These are phyloP conservation scores for Lactarius sanguifluus DNA, from an alignment of 768 basidiomycete genomes.

Conservation along the genomic window DNA sequence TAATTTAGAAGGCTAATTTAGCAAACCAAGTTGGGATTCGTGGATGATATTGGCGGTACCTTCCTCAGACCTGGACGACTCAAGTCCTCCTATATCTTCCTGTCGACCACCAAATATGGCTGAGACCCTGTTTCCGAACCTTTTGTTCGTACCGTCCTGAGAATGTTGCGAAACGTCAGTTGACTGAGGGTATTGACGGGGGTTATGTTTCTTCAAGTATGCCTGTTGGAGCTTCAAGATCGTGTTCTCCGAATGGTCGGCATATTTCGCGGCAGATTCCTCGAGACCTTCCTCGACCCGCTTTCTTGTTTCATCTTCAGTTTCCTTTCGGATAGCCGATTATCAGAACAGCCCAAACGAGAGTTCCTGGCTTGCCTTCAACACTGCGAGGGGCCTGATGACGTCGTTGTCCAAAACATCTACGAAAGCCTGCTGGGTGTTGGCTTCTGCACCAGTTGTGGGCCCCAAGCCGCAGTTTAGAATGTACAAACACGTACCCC, in stretches of 20 bases:
- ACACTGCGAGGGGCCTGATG: not conserved
- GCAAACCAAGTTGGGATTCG: not conserved
- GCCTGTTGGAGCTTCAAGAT: not conserved
- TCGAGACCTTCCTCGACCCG: not conserved
- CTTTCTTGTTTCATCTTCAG: not conserved
- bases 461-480: not conserved
- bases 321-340: not conserved
- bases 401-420: not conserved
- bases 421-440: not conserved
- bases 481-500: not conserved
- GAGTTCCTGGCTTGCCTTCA: not conserved
- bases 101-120: not conserved
- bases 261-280: not conserved
- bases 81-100: not conserved
- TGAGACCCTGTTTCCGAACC: not conserved
- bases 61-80: not conserved
- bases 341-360: not conserved
- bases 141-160: not conserved
- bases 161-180: not conserved
- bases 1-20: not conserved
- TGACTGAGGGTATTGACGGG: not conserved
- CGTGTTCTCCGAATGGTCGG: not conserved
- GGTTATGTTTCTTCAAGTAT: not conserved
- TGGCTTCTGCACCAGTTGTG: not conserved
- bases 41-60: not conserved